Conservation (phyloP, 768 basidiomycete genomes). For the Serpula lacrymans region DNA sequence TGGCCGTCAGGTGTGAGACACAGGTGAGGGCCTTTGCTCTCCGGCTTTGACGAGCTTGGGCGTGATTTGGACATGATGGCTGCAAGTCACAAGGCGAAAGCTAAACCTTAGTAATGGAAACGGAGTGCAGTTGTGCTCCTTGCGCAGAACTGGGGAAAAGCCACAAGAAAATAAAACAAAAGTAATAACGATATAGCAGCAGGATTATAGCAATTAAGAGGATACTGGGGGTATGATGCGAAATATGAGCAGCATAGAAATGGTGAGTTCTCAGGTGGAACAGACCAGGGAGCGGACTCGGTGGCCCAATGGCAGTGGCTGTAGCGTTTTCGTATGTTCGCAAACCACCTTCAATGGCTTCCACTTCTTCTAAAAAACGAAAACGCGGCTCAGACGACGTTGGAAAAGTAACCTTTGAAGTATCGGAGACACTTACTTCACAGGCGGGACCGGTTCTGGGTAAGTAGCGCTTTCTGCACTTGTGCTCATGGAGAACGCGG, state of each 20-base stretch:
- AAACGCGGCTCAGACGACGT: constrained; percentile 41
- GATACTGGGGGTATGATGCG: no score
- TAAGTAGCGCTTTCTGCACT: constrained; percentile 28
- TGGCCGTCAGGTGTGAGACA: constrained; percentile 8
- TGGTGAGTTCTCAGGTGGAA: no score
- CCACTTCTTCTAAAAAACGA: constrained; percentile 41
- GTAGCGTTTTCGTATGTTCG: not conserved
- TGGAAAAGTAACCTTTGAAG: constrained; percentile 32
- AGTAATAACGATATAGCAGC: no score
- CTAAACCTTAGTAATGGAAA: constrained; percentile 12
- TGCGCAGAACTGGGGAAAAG: no score
- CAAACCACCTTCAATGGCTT: constrained; percentile 12
- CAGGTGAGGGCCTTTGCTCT: constrained; percentile 25
- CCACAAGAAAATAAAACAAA: no score
- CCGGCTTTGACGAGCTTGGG: constrained; percentile 11
- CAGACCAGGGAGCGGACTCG: constrained; percentile 34
- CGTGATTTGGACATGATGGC: constrained; percentile 27
- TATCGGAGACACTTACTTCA: constrained; percentile 30
- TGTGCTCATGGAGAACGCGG: no score
- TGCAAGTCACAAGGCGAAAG: constrained; percentile 10
- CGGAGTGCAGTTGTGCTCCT: no score
- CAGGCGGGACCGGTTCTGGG: constrained; percentile 52
- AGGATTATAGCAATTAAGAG: no score
- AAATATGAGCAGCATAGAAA: no score
- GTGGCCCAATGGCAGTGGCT: not conserved